Percentiles rank a stretch among this genome's conserved stretches.
These are phyloP conservation scores for Saccharomycopsis amapae DNA, from an alignment of 805 yeast genomes.

Conservation along the genomic window DNA sequence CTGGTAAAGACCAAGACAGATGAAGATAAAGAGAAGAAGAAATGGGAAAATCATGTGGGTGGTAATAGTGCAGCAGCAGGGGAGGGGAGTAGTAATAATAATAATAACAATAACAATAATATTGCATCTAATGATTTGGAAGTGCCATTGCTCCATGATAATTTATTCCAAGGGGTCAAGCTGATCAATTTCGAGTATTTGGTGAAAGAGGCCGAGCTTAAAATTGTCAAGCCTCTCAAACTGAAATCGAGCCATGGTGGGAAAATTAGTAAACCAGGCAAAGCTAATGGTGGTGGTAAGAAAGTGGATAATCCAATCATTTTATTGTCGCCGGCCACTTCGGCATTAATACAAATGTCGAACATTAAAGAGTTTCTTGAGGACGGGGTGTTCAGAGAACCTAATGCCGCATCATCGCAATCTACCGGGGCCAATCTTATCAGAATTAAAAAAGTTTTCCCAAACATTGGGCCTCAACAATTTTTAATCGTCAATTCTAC, in stretches of 20 bases:
- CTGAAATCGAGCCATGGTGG: not conserved
- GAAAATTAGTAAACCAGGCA: not conserved
- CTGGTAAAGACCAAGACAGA: constrained; percentile 18
- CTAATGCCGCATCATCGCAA: constrained; percentile 30
- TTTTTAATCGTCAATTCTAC: constrained; percentile 84
- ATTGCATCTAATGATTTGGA: constrained; percentile 38
- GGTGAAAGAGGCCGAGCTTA: constrained; percentile 57
- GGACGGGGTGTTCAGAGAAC: constrained; percentile 59
- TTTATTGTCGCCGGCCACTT: constrained; percentile 71
- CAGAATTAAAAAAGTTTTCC: constrained; percentile 49
- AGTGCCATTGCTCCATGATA: constrained; percentile 48
- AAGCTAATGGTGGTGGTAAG: constrained; percentile 20
- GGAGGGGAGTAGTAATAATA: too few species aligned
- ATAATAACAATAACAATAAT: too few species aligned
- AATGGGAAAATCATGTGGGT: too few species aligned
- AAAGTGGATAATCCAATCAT: constrained; percentile 56
- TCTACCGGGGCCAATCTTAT: constrained; percentile 34
- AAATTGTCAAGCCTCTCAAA: constrained; percentile 47
- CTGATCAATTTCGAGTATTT: constrained; percentile 61
- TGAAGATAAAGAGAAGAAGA: constrained; percentile 18
- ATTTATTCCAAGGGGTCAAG: constrained; percentile 59
- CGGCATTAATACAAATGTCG: constrained; percentile 56
- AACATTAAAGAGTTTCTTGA: constrained; percentile 67
- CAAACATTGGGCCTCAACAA: constrained; percentile 50
- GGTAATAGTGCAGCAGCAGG: too few species aligned